Evolutionary conservation across 768 basidiomycete genomes (phyloP).

Genomic region (Cystoderma amianthinum): DNA sequence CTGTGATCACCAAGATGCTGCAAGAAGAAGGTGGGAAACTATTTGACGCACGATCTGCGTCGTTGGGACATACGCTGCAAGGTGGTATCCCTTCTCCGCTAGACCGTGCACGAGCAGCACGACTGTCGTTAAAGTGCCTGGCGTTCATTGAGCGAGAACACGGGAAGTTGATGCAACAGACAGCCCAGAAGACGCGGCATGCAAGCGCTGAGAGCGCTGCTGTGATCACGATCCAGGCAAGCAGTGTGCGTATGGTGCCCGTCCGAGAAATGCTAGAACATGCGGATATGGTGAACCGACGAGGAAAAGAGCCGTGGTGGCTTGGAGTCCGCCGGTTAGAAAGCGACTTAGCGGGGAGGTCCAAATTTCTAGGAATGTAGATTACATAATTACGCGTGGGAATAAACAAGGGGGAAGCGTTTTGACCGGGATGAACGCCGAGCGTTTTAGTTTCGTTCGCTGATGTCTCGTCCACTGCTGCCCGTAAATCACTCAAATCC

Average conservation of each 20-base stretch:
- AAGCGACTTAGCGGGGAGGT: slow-evolving; percentile 66
- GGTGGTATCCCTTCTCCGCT: slow-evolving; percentile 94
- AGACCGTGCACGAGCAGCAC: slow-evolving; percentile 87
- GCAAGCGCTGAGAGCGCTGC: slow-evolving; percentile 68
- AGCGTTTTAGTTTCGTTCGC: not conserved
- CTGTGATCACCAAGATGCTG: slow-evolving; percentile 88
- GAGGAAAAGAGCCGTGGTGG: slow-evolving; percentile 84
- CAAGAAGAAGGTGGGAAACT: slow-evolving; percentile 89
- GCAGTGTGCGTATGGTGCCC: slow-evolving; percentile 73
- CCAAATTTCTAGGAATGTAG: slow-evolving; percentile 48
- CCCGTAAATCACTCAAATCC: slow-evolving; percentile 46
- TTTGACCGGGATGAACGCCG: no score
- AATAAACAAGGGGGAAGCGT: not conserved
- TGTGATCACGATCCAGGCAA: slow-evolving; percentile 87
- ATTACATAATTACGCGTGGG: no score
- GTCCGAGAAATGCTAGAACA: slow-evolving; percentile 79
- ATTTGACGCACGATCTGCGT: slow-evolving; percentile 94
- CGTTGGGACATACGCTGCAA: slow-evolving; percentile 94
- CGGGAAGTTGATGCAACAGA: slow-evolving; percentile 38
- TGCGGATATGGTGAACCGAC: slow-evolving; percentile 86
- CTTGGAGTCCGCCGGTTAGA: slow-evolving; percentile 55
- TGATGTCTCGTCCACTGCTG: slow-evolving; percentile 1
- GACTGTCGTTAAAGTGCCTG: slow-evolving; percentile 91
- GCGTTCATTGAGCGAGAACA: slow-evolving; percentile 86
- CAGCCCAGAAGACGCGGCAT: slow-evolving; percentile 40